A percentile compares a stretch with the other conserved stretches of the same genome.
Evolutionary conservation across 169 alveolate species (phyloP).

Genomic region (Eimeria brunetti): DNA sequence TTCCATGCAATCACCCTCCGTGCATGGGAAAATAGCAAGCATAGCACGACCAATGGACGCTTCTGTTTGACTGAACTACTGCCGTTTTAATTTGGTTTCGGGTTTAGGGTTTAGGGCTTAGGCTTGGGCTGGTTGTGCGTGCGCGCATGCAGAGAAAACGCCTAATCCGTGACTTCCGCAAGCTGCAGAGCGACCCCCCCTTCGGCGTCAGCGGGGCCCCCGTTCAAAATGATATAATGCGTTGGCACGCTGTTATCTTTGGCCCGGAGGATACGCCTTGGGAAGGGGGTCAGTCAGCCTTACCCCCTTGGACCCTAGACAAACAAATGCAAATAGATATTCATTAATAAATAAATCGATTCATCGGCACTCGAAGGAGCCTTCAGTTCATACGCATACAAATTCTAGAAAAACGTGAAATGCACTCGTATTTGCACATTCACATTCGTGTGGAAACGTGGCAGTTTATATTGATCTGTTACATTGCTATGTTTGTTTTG

Average conservation of each 20-base stretch:
- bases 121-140: not conserved
- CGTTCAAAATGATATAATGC: constrained; percentile 95
- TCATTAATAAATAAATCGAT: not conserved
- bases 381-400: not conserved
- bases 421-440: not conserved
- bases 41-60: not conserved
- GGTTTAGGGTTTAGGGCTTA: not conserved
- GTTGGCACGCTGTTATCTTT: constrained; percentile 98
- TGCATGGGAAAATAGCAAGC: not conserved
- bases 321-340: not conserved
- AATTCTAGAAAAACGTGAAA: too few relatives aligned
- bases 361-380: not conserved
- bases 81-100: not conserved
- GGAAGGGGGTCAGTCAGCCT: constrained; percentile 90
- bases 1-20: not conserved
- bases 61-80: not conserved
- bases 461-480: too few relatives aligned
- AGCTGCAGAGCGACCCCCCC: constrained; percentile 95
- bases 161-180: constrained; percentile 94
- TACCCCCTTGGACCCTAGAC: not conserved
- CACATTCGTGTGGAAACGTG: too few relatives aligned
- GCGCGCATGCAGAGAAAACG: constrained; percentile 83
- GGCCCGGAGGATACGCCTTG: constrained; percentile 99
- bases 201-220: constrained; percentile 98
- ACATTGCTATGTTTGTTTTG: not conserved